phyloP scores from a whole-genome alignment of 768 basidiomycete genomes.

The Pisolithus marmoratus region DNA sequence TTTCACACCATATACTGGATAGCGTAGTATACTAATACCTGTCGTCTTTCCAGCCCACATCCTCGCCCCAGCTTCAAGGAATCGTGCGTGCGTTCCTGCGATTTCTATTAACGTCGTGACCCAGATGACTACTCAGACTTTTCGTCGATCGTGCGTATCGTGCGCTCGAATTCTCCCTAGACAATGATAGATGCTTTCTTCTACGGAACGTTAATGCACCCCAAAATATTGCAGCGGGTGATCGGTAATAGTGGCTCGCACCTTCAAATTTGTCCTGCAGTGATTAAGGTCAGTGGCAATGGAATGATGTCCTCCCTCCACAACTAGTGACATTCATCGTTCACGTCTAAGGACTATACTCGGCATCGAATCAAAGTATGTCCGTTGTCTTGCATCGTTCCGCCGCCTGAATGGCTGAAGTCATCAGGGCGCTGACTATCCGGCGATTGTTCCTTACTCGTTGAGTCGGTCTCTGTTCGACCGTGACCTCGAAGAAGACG shows the following conservation, averaged over 20 bases:
- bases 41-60: no score
- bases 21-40: no score
- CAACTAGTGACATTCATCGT: not conserved
- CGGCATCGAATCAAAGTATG: conserved; percentile 71
- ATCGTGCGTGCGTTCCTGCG: no score
- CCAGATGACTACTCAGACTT: not conserved
- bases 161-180: not conserved
- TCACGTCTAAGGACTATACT: conserved; percentile 56
- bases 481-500: conserved; percentile 49
- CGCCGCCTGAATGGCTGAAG: conserved; percentile 3
- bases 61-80: no score
- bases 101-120: no score
- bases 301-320: not conserved
- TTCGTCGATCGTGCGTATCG: not conserved
- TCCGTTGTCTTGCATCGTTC: not conserved
- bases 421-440: conserved; percentile 66
- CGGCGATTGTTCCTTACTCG: conserved; percentile 65
- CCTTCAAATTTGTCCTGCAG: conserved; percentile 65
- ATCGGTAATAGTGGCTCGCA: conserved; percentile 61
- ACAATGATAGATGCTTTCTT: conserved; percentile 58
- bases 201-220: conserved; percentile 90
- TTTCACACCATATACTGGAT: no score
- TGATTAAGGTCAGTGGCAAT: conserved; percentile 53
- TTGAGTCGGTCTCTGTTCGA: conserved; percentile 43
- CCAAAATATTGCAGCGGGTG: conserved; percentile 72